phyloP scores from a whole-genome alignment of 805 yeast genomes.

The Saturnispora halmiae region DNA sequence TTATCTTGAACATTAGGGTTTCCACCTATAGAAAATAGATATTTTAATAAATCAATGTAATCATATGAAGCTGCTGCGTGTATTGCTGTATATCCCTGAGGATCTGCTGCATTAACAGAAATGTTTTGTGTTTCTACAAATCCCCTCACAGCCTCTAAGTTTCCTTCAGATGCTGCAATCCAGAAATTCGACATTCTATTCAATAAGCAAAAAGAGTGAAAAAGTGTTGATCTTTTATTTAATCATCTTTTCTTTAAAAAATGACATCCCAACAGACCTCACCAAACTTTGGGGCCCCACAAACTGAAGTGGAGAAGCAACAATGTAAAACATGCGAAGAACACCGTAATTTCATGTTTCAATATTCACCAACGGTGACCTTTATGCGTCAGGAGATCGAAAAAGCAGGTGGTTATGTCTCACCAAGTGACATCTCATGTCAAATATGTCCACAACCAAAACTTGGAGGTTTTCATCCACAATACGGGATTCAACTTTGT shows the following conservation, averaged over 20 bases:
- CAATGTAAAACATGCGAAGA: constrained; percentile 67
- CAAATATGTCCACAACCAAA: constrained; percentile 74
- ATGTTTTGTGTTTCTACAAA: constrained; percentile 41
- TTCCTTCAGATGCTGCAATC: constrained; percentile 91
- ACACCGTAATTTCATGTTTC: constrained; percentile 69
- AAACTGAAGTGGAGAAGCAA: constrained; percentile 3
- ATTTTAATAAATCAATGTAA: constrained; percentile 55
- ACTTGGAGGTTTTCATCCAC: constrained; percentile 92
- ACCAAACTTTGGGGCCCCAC: constrained; percentile 2
- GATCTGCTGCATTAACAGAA: constrained; percentile 70
- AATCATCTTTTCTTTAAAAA: background rate
- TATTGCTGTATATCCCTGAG: constrained; percentile 91
- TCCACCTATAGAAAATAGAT: constrained; percentile 54
- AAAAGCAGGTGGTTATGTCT: constrained; percentile 47
- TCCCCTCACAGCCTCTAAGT: constrained; percentile 46
- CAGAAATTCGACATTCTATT: constrained; percentile 52
- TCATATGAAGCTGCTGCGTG: constrained; percentile 98
- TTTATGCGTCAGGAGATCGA: constrained; percentile 81
- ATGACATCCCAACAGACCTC: constrained; percentile 5
- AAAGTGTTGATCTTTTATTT: background rate
- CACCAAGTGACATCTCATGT: constrained; percentile 54
- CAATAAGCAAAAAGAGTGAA: background rate
- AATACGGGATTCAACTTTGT: constrained; percentile 76
- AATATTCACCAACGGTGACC: constrained; percentile 72
- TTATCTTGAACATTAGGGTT: constrained; percentile 72